Conservation (phyloP, 768 basidiomycete genomes). For the Artomyces pyxidatus region DNA sequence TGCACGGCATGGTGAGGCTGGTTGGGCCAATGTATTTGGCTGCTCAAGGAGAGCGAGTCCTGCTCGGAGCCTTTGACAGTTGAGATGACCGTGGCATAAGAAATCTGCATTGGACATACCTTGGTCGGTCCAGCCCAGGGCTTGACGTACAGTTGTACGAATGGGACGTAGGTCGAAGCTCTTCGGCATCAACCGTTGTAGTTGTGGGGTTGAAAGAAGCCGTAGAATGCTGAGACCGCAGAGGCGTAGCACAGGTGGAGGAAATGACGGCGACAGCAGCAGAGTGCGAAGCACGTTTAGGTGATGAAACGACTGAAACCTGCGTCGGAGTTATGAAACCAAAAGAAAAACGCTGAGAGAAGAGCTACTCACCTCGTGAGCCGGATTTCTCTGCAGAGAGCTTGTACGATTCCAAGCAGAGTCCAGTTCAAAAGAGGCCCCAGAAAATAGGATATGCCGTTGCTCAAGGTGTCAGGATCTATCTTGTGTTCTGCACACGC, state of each 20-base stretch:
- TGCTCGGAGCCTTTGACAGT: neutral
- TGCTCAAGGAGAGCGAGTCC: neutral
- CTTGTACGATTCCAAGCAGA: conserved; percentile 62
- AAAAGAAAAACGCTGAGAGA: neutral
- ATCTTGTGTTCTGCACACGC: conserved; percentile 43
- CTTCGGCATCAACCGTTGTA: conserved; percentile 24
- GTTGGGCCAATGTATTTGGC: conserved; percentile 31
- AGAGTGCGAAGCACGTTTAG: conserved; percentile 62
- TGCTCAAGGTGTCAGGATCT: conserved; percentile 59
- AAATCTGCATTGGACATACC: conserved; percentile 24
- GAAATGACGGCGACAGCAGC: conserved; percentile 56
- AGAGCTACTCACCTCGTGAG: neutral
- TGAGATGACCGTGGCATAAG: neutral
- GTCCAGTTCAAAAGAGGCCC: conserved; percentile 74
- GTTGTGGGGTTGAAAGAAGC: conserved; percentile 32
- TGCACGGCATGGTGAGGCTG: conserved; percentile 52
- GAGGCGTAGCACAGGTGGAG: conserved; percentile 55
- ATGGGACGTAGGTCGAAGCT: conserved; percentile 32
- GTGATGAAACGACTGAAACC: conserved; percentile 41
- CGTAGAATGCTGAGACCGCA: conserved; percentile 51
- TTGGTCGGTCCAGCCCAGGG: conserved; percentile 28
- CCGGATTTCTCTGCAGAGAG: conserved; percentile 53
- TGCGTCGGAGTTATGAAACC: conserved; percentile 19
- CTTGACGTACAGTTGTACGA: conserved; percentile 30
- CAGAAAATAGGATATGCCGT: conserved; percentile 72